A percentile compares a stretch with the other conserved stretches of the same genome.
Conservation (phyloP, 208 protist species). For the Tritrichomonas musculus region DNA sequence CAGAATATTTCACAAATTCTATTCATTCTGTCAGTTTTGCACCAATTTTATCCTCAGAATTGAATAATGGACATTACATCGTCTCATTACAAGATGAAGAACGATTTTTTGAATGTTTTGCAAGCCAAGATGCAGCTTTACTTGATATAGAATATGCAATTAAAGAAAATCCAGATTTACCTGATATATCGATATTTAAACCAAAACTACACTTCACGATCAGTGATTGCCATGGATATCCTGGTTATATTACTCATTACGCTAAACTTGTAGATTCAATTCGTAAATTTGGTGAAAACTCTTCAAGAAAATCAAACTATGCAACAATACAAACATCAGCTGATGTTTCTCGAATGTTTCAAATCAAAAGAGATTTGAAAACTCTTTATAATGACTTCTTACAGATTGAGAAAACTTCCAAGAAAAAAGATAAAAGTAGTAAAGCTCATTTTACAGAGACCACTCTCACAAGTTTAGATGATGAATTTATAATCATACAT, state of each 20-base stretch:
- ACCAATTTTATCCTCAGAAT: not conserved
- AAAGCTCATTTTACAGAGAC: too few relatives aligned
- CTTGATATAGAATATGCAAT: not conserved
- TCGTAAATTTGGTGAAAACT: not conserved
- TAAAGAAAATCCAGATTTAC: not conserved
- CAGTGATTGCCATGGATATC: not conserved
- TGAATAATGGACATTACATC: not conserved
- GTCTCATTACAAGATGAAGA: not conserved
- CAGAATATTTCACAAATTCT: not conserved
- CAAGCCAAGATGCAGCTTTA: not conserved
- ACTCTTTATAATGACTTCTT: too few relatives aligned
- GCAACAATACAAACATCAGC: not conserved
- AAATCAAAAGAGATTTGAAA: not conserved
- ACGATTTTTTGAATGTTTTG: not conserved
- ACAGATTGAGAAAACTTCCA: too few relatives aligned
- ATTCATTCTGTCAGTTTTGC: not conserved
- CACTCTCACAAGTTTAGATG: too few relatives aligned
- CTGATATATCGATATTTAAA: not conserved
- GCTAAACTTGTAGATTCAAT: not conserved
- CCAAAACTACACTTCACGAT: not conserved
- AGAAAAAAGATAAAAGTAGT: too few relatives aligned
- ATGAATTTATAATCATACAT: too few relatives aligned
- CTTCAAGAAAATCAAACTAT: not conserved
- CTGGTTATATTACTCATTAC: not conserved
- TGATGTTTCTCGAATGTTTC: not conserved